Evolutionary conservation across 495 filamentous ascomycete genomes (phyloP).

Genomic region (Aspergillus sclerotiicarbonarius): DNA sequence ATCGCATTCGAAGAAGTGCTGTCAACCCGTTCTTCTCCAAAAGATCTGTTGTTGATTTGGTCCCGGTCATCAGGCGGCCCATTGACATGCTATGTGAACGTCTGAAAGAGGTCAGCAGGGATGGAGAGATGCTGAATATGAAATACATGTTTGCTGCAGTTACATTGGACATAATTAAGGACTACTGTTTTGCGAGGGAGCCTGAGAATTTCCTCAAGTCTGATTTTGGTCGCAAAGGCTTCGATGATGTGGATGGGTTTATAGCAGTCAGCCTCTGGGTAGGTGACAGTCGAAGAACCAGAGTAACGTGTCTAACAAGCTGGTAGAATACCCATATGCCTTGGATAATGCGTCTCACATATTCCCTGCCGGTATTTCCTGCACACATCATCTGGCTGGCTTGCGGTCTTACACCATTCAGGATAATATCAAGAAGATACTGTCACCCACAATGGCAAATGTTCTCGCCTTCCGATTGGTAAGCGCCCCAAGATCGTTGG

Average conservation of each 20-base stretch:
- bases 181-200: conserved; percentile 5
- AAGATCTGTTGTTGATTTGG: conserved; percentile 9
- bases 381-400: background rate
- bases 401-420: background rate
- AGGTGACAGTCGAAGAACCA: background rate
- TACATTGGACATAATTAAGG: conserved; percentile 13
- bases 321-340: conserved; percentile 7
- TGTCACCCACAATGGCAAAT: conserved; percentile 6
- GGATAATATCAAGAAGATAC: conserved; percentile 2
- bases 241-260: conserved; percentile 13
- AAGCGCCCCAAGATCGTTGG: too few species aligned
- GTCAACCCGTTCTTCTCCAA: conserved; percentile 12
- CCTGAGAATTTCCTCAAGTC: background rate
- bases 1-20: conserved; percentile 9
- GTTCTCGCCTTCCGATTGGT: background rate
- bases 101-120: background rate
- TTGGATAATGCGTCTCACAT: conserved; percentile 3
- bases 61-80: background rate
- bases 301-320: background rate
- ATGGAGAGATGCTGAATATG: conserved; percentile 1
- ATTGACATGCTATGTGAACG: conserved; percentile 8
- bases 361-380: background rate
- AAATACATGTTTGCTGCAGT: conserved; percentile 12
- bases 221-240: conserved; percentile 10
- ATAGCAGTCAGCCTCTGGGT: conserved; percentile 9